Evolutionary conservation across 345 rosid species (phyloP), one percentile per base, ranked within the genome.

Genomic region (Boechera retrofracta): DNA sequence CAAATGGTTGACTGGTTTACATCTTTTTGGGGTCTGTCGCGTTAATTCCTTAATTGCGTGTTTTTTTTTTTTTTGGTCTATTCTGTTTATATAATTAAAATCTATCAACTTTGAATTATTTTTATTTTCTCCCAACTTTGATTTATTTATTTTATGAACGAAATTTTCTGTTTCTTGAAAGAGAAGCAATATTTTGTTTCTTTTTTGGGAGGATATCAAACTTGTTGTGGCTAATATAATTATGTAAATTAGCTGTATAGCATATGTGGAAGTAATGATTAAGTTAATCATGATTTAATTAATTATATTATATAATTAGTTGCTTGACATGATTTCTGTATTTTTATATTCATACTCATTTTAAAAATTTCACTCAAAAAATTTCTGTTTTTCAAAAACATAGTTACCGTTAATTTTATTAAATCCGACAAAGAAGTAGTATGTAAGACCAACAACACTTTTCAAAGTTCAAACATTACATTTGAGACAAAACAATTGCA

Each of bases 1-100:
- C 68, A 77, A 54, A 7, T 61, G 60, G 61, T 69, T 77, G 80
- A 77, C 72, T 61, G 60, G 54, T 69, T 77, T 76, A 77, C 72
- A 48, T 48, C 52, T 32, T 49, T 66, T 48, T 57, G 38, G 55
- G 18, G 2, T 67, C 10, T 68, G 53, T 68, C 69, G 71, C 71
- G 70, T 55, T 69, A 33, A 42, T 38, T 69, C 32, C 75, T 55
- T 69, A 33, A 42, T 38, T 69, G 32, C 75, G 75, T 69, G 62
- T 9, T 21, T 73, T 32, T 11, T 13, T n/a, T 28, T 52, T 21
- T 44, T 11, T 24, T 8, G 12, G 12, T 11, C 24, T 1, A 21
- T 11, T 36, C 33, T 42, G 70, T 70, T 44, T 55, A 15, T 64
- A 65, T 64, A 57, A 45, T 70, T 63, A n/a, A 61, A 35, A 35